phyloP scores from a whole-genome alignment of 1,139 yeast genomes.

The Blastobotrys ciferrii region DNA sequence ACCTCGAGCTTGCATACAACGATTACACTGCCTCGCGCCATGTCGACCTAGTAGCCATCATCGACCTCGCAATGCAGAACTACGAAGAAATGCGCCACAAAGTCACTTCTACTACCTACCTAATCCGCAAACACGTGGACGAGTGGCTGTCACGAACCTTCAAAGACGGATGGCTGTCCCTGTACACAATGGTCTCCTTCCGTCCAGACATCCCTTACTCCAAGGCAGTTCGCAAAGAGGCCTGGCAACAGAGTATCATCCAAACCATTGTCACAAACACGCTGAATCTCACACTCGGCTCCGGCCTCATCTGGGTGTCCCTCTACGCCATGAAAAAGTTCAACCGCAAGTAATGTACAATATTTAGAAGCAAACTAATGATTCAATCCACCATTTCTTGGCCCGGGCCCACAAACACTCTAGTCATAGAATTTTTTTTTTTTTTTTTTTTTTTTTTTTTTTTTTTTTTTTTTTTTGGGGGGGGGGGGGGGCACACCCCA shows the following conservation, averaged over 20 bases:
- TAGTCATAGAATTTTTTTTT: too few species aligned
- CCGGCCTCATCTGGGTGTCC: not conserved
- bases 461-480: too few species aligned
- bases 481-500: too few species aligned
- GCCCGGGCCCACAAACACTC: too few species aligned
- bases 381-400: too few species aligned
- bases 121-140: conserved; percentile 68
- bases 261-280: conserved; percentile 3
- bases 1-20: conserved; percentile 52
- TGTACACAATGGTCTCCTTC: conserved; percentile 91
- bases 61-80: conserved; percentile 75
- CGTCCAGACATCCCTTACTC: conserved; percentile 79
- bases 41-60: conserved; percentile 69
- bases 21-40: conserved; percentile 58
- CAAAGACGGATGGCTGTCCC: conserved; percentile 72
- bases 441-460: too few species aligned
- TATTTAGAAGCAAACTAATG: too few species aligned
- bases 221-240: conserved; percentile 55
- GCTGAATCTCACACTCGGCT: not conserved
- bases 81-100: conserved; percentile 86
- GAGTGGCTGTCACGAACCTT: conserved; percentile 55
- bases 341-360: not conserved
- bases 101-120: conserved; percentile 63
- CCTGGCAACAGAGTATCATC: conserved; percentile 41
- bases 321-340: not conserved